These are phyloP conservation scores for Rosa persica DNA, from an alignment of 306 rosid species.

Conservation along the genomic window DNA sequence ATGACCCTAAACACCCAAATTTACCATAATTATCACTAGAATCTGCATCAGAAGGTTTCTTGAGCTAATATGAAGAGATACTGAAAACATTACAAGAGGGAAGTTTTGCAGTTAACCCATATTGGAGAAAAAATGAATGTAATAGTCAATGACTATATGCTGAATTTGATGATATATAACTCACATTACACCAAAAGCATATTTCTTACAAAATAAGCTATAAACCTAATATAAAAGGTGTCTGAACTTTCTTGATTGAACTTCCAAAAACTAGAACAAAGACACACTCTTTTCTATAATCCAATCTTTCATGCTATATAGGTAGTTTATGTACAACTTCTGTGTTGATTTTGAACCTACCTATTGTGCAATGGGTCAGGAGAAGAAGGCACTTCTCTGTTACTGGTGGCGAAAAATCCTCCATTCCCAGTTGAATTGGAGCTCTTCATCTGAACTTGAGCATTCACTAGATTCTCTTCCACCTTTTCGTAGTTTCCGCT, in stretches of 20 bases:
- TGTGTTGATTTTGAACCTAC: slow-evolving; percentile 32
- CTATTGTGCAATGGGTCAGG: slow-evolving; percentile 88
- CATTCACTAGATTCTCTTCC: slow-evolving; percentile 27
- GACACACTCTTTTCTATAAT: background rate
- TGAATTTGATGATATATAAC: background rate
- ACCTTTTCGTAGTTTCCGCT: slow-evolving; percentile 21
- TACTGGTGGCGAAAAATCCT: slow-evolving; percentile 34
- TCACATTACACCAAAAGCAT: background rate
- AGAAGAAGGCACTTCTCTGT: slow-evolving; percentile 73
- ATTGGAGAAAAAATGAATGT: background rate
- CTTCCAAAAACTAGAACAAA: background rate
- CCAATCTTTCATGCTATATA: slow-evolving; percentile 15
- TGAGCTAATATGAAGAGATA: background rate
- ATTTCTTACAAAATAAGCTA: slow-evolving; percentile 1
- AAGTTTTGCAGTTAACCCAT: background rate
- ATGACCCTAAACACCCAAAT: background rate
- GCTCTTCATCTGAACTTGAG: slow-evolving; percentile 32
- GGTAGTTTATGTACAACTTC: slow-evolving; percentile 26
- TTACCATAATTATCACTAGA: background rate
- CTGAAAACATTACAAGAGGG: background rate
- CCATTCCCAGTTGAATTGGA: slow-evolving; percentile 20
- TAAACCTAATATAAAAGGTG: background rate
- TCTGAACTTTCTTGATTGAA: background rate
- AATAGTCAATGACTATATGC: background rate
- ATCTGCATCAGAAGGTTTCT: background rate